These are phyloP conservation scores for Mortierella sp. DNA, from an alignment of 371 early-diverging fungal genomes.

Conservation along the genomic window DNA sequence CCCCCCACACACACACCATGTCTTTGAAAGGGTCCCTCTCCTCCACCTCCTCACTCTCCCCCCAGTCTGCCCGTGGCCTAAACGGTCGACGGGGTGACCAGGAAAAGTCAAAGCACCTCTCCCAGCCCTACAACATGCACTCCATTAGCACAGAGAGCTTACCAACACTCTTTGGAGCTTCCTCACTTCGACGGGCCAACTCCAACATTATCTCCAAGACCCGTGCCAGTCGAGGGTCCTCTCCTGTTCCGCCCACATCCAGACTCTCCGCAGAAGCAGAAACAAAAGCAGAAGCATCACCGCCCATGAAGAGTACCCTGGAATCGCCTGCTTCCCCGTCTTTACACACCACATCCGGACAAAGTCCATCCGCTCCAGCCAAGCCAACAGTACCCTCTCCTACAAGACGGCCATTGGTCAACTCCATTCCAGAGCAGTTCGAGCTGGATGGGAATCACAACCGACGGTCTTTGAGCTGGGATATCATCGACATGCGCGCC, in stretches of 20 bases:
- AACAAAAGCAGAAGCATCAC: too few species aligned
- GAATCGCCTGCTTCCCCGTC: not conserved
- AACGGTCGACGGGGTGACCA: not conserved
- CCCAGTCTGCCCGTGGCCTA: not conserved
- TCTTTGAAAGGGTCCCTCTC: not conserved
- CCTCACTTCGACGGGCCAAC: conserved; percentile 39
- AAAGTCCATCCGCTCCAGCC: not conserved
- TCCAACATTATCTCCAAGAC: conserved; percentile 37
- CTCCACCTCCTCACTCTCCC: conserved; percentile 1
- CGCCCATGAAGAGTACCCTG: too few species aligned
- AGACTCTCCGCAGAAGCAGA: not conserved
- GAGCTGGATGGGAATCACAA: conserved; percentile 27
- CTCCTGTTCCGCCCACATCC: conserved; percentile 11
- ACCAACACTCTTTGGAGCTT: conserved; percentile 36
- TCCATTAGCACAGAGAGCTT: conserved; percentile 49
- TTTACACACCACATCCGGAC: not conserved
- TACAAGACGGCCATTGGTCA: conserved; percentile 24
- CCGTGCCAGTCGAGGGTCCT: conserved; percentile 22
- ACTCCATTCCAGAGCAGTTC: conserved; percentile 27
- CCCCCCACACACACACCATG: not conserved
- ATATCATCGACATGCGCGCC: conserved; percentile 55
- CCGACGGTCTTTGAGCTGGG: conserved; percentile 51
- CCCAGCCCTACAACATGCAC: conserved; percentile 46
- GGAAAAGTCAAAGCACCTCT: conserved; percentile 37
- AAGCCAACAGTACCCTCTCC: not conserved